Evolutionary conservation across 2,329 filamentous ascomycete species (phyloP).

Genomic region (Chrysoporthe austroafricana): DNA sequence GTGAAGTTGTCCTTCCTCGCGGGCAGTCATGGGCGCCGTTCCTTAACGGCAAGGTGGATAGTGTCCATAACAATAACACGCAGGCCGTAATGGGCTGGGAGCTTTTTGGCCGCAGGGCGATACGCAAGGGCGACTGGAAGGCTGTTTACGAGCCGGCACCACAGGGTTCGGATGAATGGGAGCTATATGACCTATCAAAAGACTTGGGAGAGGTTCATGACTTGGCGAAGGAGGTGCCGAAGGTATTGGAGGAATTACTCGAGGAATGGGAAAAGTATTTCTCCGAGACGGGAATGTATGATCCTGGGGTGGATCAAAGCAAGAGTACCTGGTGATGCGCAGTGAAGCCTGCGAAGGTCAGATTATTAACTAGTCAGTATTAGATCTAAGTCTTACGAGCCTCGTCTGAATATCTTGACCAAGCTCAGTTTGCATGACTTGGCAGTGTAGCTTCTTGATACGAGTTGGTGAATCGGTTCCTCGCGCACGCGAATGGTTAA

Average conservation of each 20-base stretch:
- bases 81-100: conserved; percentile 40
- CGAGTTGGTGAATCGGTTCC: no score
- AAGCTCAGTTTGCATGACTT: background rate
- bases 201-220: conserved; percentile 36
- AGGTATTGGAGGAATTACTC: conserved; percentile 22
- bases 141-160: conserved; percentile 34
- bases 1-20: conserved; percentile 39
- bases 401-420: background rate
- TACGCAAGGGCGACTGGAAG: conserved; percentile 40
- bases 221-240: conserved; percentile 29
- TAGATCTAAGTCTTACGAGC: background rate
- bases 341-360: background rate
- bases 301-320: conserved; percentile 12
- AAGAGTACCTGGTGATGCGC: conserved; percentile 15
- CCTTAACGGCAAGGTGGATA: conserved; percentile 25
- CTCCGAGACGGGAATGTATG: conserved; percentile 18
- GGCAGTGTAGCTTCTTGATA: background rate
- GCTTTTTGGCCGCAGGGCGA: conserved; percentile 39
- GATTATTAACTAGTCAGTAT: no score
- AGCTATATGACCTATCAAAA: conserved; percentile 35
- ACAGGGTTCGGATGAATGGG: conserved; percentile 33
- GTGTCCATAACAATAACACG: conserved; percentile 34
- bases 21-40: conserved; percentile 42
- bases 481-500: no score
- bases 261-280: conserved; percentile 21